Conservation (phyloP, 1,284 basidiomycete species). For the Moesziomyces sp. region DNA sequence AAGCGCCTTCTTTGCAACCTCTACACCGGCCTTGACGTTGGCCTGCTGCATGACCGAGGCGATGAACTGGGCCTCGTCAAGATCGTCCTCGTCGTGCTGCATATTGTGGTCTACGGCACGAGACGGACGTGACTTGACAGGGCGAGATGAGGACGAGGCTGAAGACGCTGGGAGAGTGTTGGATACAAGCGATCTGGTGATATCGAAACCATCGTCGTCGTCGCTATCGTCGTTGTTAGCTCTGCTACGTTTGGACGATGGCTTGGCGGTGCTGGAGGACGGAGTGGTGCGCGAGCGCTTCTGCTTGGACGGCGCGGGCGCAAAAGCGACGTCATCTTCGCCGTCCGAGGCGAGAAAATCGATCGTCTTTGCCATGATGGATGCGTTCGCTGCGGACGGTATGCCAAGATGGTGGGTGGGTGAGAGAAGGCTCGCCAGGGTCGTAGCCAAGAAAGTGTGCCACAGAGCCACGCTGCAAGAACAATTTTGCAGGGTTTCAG, state of each 20-base stretch:
- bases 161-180: conserved; percentile 8
- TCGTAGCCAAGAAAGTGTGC: no score
- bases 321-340: conserved; percentile 29
- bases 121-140: conserved; percentile 13
- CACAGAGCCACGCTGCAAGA: no score
- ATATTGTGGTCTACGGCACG: conserved; percentile 5
- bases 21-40: conserved; percentile 63
- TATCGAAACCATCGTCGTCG: conserved; percentile 37
- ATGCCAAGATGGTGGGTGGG: neutral
- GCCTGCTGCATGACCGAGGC: conserved; percentile 61
- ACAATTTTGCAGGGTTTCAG: no score
- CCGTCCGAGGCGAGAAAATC: conserved; percentile 61
- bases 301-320: conserved; percentile 11
- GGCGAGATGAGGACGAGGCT: conserved; percentile 9
- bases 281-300: conserved; percentile 20
- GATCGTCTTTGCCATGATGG: conserved; percentile 52
- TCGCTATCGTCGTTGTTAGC: conserved; percentile 4
- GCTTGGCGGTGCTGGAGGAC: conserved; percentile 22
- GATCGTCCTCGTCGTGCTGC: conserved; percentile 37
- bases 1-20: conserved; percentile 57
- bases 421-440: neutral
- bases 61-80: conserved; percentile 64
- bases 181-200: conserved; percentile 34
- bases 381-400: no score
- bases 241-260: conserved; percentile 8